phyloP scores from a whole-genome alignment of 371 early-diverging fungal genomes.

The Blastocladiella emersonii region DNA sequence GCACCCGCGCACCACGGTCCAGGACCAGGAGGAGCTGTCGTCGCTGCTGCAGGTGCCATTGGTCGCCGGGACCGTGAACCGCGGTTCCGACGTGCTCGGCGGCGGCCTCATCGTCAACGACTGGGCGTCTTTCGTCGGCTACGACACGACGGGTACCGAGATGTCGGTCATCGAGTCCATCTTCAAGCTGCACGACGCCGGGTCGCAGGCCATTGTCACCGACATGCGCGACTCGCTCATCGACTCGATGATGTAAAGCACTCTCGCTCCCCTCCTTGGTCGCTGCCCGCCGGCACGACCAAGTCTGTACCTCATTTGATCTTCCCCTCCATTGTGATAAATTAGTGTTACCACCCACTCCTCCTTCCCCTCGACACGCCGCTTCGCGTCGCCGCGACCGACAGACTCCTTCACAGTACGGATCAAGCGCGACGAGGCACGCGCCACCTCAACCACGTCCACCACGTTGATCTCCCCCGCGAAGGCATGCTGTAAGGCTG shows the following conservation, averaged over 20 bases:
- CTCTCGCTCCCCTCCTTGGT: too few relatives aligned
- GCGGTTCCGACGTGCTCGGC: conserved; percentile 97
- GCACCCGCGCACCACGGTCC: conserved; percentile 90
- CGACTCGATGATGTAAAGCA: conserved; percentile 33
- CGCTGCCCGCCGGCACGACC: too few relatives aligned
- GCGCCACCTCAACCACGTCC: too few relatives aligned
- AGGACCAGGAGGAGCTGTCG: conserved; percentile 98
- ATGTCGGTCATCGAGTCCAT: conserved; percentile 96
- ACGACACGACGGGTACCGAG: conserved; percentile 97
- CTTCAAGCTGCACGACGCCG: conserved; percentile 89
- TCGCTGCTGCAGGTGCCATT: conserved; percentile 93
- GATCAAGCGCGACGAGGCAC: too few relatives aligned
- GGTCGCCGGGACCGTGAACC: conserved; percentile 98
- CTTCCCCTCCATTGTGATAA: too few relatives aligned
- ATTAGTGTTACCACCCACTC: too few relatives aligned
- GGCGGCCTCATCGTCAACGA: conserved; percentile 98
- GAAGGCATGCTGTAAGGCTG: too few relatives aligned
- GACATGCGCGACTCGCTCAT: conserved; percentile 88
- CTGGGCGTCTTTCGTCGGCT: conserved; percentile 96
- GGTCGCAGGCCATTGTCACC: conserved; percentile 78
- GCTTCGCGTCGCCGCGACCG: too few relatives aligned
- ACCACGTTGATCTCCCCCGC: too few relatives aligned
- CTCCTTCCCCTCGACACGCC: too few relatives aligned
- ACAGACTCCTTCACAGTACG: too few relatives aligned
- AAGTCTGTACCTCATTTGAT: too few relatives aligned